Evolutionary conservation across 2,329 filamentous ascomycete genomes (phyloP).

Genomic region (Hypoxylon sp.): DNA sequence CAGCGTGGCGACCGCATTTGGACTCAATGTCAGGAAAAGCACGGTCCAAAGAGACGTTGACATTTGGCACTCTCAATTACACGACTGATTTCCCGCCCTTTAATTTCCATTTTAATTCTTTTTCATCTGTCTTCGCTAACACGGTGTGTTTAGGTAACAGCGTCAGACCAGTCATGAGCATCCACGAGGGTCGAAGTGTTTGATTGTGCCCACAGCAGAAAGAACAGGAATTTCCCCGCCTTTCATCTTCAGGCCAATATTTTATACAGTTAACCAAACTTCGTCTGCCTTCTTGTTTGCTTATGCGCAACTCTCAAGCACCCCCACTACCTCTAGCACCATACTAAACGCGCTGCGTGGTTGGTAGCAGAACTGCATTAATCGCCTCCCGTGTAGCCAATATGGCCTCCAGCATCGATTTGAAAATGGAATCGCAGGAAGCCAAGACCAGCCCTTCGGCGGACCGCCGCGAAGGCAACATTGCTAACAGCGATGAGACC

Average conservation of each 20-base stretch:
- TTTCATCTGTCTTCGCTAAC: slow-evolving; percentile 20
- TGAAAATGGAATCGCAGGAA: slow-evolving; percentile 47
- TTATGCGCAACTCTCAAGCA: slow-evolving; percentile 5
- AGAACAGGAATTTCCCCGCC: slow-evolving; percentile 32
- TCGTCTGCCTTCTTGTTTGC: slow-evolving; percentile 9
- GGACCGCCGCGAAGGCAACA: slow-evolving; percentile 46
- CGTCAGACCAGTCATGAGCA: slow-evolving; percentile 37
- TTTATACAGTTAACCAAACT: slow-evolving; percentile 18
- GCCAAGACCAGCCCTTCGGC: slow-evolving; percentile 34
- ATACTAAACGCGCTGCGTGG: slow-evolving; percentile 3
- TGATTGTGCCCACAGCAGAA: slow-evolving; percentile 35
- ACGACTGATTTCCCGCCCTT: slow-evolving; percentile 33
- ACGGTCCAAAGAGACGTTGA: slow-evolving; percentile 41
- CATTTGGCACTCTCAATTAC: slow-evolving; percentile 44
- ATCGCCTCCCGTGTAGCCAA: slow-evolving; percentile 1
- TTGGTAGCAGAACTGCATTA: neutral
- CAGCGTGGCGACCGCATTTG: slow-evolving; percentile 37
- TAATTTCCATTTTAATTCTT: slow-evolving; percentile 25
- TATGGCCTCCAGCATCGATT: slow-evolving; percentile 40
- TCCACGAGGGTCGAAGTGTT: slow-evolving; percentile 38
- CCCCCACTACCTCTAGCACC: neutral
- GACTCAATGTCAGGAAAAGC: slow-evolving; percentile 25
- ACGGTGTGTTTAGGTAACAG: slow-evolving; percentile 39
- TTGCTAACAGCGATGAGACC: slow-evolving; percentile 32
- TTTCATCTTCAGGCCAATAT: slow-evolving; percentile 12